A percentile compares a stretch with the other conserved stretches of the same genome.
These are phyloP conservation scores for Ophiostoma sp. DNA, from an alignment of 2,329 filamentous ascomycete genomes.

Conservation along the genomic window DNA sequence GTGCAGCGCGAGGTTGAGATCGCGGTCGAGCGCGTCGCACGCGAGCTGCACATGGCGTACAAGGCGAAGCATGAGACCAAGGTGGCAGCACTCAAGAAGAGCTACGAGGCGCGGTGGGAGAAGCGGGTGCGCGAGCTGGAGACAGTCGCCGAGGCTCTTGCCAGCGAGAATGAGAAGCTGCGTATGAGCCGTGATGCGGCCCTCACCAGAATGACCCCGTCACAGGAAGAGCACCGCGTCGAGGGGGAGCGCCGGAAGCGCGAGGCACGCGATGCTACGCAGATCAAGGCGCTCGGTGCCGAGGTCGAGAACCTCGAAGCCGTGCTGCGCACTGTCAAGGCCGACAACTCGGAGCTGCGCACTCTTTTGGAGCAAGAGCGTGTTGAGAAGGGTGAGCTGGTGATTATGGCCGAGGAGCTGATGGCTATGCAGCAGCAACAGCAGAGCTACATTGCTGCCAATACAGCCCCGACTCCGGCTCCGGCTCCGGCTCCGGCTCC, in stretches of 20 bases:
- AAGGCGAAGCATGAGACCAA: constrained; percentile 97
- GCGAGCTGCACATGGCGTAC: constrained; percentile 87
- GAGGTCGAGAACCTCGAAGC: constrained; percentile 69
- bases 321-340: constrained; percentile 63
- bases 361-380: constrained; percentile 66
- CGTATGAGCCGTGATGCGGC: constrained; percentile 60
- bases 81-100: constrained; percentile 80
- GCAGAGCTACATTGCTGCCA: constrained; percentile 40
- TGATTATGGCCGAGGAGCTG: constrained; percentile 78
- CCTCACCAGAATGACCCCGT: constrained; percentile 52
- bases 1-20: constrained; percentile 65
- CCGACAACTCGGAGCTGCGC: constrained; percentile 62
- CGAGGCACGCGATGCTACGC: constrained; percentile 60
- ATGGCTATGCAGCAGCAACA: constrained; percentile 57
- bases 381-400: constrained; percentile 77
- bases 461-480: background rate
- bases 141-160: constrained; percentile 60
- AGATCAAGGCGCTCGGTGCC: constrained; percentile 65
- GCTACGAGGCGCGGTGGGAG: constrained; percentile 81
- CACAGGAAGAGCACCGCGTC: constrained; percentile 36
- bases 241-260: constrained; percentile 50
- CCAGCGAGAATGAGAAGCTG: constrained; percentile 69
- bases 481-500: background rate
- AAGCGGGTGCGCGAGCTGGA: constrained; percentile 80
- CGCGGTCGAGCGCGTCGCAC: constrained; percentile 83